These are phyloP conservation scores for Nicotiana tomentosiformis DNA, from an alignment of 257 asterid genomes.

Conservation along the genomic window DNA sequence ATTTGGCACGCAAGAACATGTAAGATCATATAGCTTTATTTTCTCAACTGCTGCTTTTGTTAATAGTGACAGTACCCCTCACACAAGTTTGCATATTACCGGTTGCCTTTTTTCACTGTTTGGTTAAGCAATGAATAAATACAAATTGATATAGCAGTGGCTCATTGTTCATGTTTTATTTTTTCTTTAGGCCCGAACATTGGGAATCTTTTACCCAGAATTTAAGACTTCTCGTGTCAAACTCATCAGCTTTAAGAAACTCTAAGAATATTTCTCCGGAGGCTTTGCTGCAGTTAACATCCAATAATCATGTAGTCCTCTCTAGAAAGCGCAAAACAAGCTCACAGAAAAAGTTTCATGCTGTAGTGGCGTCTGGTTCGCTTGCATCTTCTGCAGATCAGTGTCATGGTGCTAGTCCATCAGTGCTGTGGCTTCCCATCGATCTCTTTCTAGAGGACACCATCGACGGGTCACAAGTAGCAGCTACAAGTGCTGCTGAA, in stretches of 20 bases:
- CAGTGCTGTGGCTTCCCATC: conserved; percentile 90
- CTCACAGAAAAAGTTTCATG: conserved; percentile 56
- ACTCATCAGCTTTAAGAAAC: conserved; percentile 66
- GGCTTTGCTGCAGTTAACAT: conserved; percentile 70
- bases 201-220: conserved; percentile 73
- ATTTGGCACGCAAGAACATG: conserved; percentile 83
- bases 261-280: conserved; percentile 75
- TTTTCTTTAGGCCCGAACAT: conserved; percentile 53
- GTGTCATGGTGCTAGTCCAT: conserved; percentile 47
- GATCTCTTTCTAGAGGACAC: conserved; percentile 88
- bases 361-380: conserved; percentile 47
- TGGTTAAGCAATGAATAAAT: neutral
- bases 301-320: conserved; percentile 45
- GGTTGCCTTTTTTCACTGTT: neutral
- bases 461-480: conserved; percentile 78
- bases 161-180: conserved; percentile 14
- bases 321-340: conserved; percentile 75
- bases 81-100: neutral
- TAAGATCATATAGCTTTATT: conserved; percentile 38
- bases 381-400: conserved; percentile 54
- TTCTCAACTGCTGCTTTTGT: conserved; percentile 1
- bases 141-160: neutral
- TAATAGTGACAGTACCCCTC: neutral
- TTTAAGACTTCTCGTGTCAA: conserved; percentile 61
- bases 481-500: conserved; percentile 75